Evolutionary conservation across 2,329 filamentous ascomycete species (phyloP).

Genomic region (Diaporthe ilicicola): DNA sequence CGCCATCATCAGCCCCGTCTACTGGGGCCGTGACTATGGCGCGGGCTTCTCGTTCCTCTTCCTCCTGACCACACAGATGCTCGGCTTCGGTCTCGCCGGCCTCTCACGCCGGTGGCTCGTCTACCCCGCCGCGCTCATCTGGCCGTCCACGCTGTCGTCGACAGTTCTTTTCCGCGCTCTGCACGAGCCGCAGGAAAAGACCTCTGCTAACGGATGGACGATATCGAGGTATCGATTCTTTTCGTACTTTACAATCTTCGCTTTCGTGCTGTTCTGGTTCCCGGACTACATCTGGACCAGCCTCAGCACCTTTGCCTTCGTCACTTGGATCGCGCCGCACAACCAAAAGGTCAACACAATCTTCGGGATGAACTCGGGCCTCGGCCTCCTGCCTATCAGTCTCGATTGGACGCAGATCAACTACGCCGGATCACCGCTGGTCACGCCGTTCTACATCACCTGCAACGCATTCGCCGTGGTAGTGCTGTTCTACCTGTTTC

Average conservation of each 20-base stretch:
- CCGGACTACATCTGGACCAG: slow-evolving; percentile 37
- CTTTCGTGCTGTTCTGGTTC: slow-evolving; percentile 41
- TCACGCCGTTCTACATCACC: slow-evolving; percentile 43
- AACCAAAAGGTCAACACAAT: slow-evolving; percentile 37
- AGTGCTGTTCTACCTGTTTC: slow-evolving; percentile 42
- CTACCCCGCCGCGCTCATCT: slow-evolving; percentile 46
- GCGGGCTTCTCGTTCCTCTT: slow-evolving; percentile 45
- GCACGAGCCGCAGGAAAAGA: slow-evolving; percentile 43
- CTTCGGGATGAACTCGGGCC: slow-evolving; percentile 36
- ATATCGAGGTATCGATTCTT: slow-evolving; percentile 47
- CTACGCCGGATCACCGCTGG: slow-evolving; percentile 41
- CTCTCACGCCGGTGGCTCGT: slow-evolving; percentile 45
- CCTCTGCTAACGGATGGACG: slow-evolving; percentile 45
- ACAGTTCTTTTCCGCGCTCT: slow-evolving; percentile 46
- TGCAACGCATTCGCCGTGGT: slow-evolving; percentile 42
- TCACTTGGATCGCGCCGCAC: slow-evolving; percentile 36
- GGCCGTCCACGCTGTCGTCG: slow-evolving; percentile 45
- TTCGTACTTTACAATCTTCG: slow-evolving; percentile 40
- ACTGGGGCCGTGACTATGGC: slow-evolving; percentile 45
- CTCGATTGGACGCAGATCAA: slow-evolving; percentile 46
- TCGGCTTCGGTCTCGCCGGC: slow-evolving; percentile 46
- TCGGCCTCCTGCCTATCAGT: slow-evolving; percentile 41
- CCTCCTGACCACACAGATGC: slow-evolving; percentile 43
- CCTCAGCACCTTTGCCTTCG: slow-evolving; percentile 38
- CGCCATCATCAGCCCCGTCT: slow-evolving; percentile 45